Conservation (phyloP, 2,329 filamentous ascomycete species). For the Phaeophleospora eucalypticola region DNA sequence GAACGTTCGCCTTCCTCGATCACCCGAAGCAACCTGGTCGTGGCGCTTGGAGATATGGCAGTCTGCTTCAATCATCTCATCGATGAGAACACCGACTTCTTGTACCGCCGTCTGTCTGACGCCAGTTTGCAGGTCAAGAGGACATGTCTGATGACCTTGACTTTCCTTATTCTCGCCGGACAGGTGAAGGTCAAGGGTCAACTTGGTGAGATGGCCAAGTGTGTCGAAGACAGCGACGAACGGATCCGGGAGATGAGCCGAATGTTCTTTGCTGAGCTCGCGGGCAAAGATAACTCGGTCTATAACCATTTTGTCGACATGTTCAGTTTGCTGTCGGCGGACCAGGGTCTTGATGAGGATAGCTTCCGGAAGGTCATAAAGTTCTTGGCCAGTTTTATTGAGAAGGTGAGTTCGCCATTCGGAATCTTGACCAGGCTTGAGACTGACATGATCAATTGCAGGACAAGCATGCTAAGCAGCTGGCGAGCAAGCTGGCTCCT, state of each 20-base stretch:
- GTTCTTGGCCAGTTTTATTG: constrained; percentile 92
- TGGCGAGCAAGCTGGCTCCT: constrained; percentile 87
- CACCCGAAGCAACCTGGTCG: constrained; percentile 91
- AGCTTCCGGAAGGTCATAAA: constrained; percentile 81
- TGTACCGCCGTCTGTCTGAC: constrained; percentile 91
- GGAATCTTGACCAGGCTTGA: neutral
- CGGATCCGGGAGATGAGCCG: constrained; percentile 86
- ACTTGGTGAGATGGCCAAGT: constrained; percentile 98
- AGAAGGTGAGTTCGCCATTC: constrained; percentile 65
- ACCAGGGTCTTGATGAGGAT: constrained; percentile 76
- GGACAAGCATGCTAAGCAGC: constrained; percentile 96
- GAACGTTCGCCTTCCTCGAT: constrained; percentile 89
- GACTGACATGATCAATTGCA: constrained; percentile 35
- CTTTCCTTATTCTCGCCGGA: constrained; percentile 91
- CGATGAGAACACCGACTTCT: constrained; percentile 97
- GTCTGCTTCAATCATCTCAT: constrained; percentile 99
- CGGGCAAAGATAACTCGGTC: constrained; percentile 96
- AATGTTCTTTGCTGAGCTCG: constrained; percentile 98
- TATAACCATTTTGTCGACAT: constrained; percentile 99
- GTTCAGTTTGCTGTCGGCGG: constrained; percentile 87
- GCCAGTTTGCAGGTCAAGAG: constrained; percentile 85
- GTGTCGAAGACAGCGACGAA: constrained; percentile 92
- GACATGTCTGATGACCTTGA: constrained; percentile 96
- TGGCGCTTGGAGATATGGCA: constrained; percentile 96
- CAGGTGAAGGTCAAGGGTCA: constrained; percentile 99